Base-by-base conservation (phyloP, 2,329 filamentous ascomycete species). In the Nemania sp. region DNA sequence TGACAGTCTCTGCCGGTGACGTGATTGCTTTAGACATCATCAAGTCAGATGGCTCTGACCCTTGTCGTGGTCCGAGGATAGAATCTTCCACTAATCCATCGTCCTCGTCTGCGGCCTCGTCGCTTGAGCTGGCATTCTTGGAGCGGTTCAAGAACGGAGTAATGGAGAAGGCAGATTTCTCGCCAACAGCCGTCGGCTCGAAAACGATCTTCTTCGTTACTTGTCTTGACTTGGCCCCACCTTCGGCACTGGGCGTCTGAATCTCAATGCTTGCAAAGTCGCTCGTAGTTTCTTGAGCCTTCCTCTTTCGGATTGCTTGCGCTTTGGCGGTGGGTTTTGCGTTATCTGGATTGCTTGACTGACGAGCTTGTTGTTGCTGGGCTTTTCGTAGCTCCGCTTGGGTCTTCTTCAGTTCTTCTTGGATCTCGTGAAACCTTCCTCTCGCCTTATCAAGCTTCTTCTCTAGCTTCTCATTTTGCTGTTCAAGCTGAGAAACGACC, bases 101-200 rank as follows among this genome's bases (percentile, higher is more conserved):
- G n/a, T 70, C 63, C 3, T 54, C 36, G 19, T 64, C 59, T 3
- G 60, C 57, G 40, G 59, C 58, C 17, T 67, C 63, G 43, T 86
- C 74, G 59, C 77, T 86, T 56, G 79, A 68, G 60, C 78, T 86
- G 54, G 79, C 66, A 5, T 70, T 77, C 70, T 80, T 84, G 22
- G 83, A 86, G 45, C 87, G 84, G 70, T 92, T 96, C 57, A 97
- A 78, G 76, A 96, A 97, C 0, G 93, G 93, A 0, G 93, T 97
- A 60, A 97, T 91, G 3, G 91, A 96, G 71, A 97, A 97, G 2
- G 82, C 86, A 0, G 92, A 97, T 71, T 96, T 97, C 67, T 96
- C 90, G 24, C 89, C 91, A 5, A 89, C 76, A 50, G 84, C 74
- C 1, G 82, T 79, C 31, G 82, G 80, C 17, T 84, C 81, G 23